Evolutionary conservation across 495 filamentous ascomycete species (phyloP).

Genomic region (Daldinia childiae): DNA sequence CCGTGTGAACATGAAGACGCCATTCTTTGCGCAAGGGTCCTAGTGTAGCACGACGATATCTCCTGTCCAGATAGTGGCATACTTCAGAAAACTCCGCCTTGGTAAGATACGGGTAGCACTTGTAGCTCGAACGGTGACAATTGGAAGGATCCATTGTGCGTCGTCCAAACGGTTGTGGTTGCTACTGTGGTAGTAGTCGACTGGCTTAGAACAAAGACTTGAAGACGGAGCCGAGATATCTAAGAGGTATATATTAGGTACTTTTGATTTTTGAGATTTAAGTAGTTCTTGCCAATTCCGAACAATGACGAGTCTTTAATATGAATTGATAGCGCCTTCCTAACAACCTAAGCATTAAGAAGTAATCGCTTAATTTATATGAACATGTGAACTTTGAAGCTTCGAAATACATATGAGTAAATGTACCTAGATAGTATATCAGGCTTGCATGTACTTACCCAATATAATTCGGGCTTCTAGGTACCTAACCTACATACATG

Average conservation of each 20-base stretch:
- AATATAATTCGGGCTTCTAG: neutral
- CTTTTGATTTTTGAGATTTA: neutral
- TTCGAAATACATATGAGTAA: neutral
- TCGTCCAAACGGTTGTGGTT: neutral
- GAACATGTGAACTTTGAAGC: neutral
- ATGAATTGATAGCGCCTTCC: neutral
- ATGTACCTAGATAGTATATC: neutral
- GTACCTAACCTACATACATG: constrained; percentile 4
- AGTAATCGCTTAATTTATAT: neutral
- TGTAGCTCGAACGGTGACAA: constrained; percentile 38
- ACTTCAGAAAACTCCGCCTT: constrained; percentile 67
- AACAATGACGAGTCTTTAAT: neutral
- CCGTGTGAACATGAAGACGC: constrained; percentile 50
- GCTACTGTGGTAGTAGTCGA: neutral
- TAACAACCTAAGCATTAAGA: neutral
- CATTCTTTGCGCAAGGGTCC: constrained; percentile 57
- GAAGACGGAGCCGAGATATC: neutral
- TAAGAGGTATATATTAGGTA: neutral
- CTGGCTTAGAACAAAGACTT: neutral
- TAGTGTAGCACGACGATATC: constrained; percentile 61
- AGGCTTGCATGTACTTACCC: neutral
- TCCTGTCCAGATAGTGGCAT: constrained; percentile 66
- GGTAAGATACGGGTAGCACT: constrained; percentile 66
- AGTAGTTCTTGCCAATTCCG: neutral
- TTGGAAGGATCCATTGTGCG: constrained; percentile 18